phyloP scores from a whole-genome alignment of 1,284 basidiomycete genomes.

The Coniferiporia weirii region DNA sequence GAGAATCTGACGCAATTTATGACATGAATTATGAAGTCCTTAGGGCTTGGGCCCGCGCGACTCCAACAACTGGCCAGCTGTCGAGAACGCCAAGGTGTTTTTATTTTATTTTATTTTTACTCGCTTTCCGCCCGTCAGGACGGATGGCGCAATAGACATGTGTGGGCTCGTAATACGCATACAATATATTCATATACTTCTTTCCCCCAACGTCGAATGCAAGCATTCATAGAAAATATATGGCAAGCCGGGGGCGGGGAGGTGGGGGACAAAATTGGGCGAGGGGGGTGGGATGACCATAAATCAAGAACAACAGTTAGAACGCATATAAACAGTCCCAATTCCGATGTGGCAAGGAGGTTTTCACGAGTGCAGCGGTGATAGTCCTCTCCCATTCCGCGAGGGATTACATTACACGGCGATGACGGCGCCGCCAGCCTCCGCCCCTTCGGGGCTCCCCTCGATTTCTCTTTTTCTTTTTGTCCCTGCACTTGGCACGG shows the following conservation, averaged over 20 bases:
- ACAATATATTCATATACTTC: background rate
- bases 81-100: too few species aligned
- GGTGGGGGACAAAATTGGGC: background rate
- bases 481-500: slow-evolving; percentile 19
- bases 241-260: background rate
- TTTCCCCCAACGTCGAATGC: background rate
- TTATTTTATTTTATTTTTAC: too few species aligned
- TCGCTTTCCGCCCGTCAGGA: too few species aligned
- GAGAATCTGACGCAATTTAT: too few species aligned
- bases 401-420: background rate
- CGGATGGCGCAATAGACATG: too few species aligned
- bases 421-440: background rate
- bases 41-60: too few species aligned
- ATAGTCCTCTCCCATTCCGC: background rate
- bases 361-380: background rate
- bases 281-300: background rate
- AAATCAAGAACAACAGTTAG: background rate
- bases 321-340: background rate
- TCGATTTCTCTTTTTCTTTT: slow-evolving; percentile 8
- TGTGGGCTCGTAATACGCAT: background rate
- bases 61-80: too few species aligned
- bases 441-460: background rate
- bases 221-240: background rate
- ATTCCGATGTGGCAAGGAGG: background rate
- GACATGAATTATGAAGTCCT: too few species aligned